phyloP scores from a whole-genome alignment of 225 moss, liverwort and hornwort genomes.

The Rhytidiadelphus loreus region DNA sequence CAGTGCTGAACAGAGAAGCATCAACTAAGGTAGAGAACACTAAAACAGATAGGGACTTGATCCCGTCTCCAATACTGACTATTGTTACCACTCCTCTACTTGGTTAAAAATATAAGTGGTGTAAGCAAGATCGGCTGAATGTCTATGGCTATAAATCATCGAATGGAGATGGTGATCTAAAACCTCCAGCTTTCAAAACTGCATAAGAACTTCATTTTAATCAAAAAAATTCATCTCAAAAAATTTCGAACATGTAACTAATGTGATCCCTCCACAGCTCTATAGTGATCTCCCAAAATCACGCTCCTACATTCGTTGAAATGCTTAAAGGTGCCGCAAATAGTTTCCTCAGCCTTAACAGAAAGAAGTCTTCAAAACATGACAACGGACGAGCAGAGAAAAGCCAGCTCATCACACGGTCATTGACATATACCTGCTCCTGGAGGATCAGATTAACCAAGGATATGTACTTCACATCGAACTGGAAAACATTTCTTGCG shows the following conservation, averaged over 20 bases:
- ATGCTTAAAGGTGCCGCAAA: not conserved
- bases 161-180: not conserved
- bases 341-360: not conserved
- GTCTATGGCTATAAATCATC: not conserved
- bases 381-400: not conserved
- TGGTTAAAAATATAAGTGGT: not conserved
- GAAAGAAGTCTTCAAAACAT: not conserved
- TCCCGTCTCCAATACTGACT: not conserved
- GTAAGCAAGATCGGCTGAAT: not conserved
- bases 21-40: not conserved
- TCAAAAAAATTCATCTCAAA: not conserved
- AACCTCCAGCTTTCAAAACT: not conserved
- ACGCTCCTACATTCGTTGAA: not conserved
- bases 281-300: not conserved
- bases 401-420: not conserved
- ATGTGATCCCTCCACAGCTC: not conserved
- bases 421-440: conserved; percentile 33
- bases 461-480: conserved; percentile 63
- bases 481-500: conserved; percentile 47
- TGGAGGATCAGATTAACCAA: conserved; percentile 70
- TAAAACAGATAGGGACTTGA: not conserved
- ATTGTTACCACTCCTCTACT: not conserved
- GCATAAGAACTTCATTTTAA: not conserved
- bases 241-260: not conserved
- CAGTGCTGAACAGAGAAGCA: not conserved